phyloP scores from a whole-genome alignment of 2,329 filamentous ascomycete genomes.

The Hypoxylon sp. region DNA sequence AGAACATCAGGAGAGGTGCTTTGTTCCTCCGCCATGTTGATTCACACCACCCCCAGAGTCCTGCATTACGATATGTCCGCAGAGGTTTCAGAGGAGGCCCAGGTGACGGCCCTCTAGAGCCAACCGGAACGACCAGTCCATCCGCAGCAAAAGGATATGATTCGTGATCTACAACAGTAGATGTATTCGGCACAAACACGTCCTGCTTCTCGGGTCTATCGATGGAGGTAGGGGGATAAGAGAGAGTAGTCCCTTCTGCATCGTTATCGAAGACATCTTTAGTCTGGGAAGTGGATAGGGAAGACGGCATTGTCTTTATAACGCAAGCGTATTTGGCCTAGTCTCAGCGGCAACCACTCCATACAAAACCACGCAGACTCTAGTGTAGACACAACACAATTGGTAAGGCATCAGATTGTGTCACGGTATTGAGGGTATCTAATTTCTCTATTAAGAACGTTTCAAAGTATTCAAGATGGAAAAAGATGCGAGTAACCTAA shows the following conservation, averaged over 20 bases:
- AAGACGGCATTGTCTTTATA: slow-evolving; percentile 28
- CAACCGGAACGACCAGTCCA: slow-evolving; percentile 46
- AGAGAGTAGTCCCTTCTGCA: slow-evolving; percentile 10
- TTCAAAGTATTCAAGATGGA: slow-evolving; percentile 1
- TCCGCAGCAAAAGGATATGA: slow-evolving; percentile 55
- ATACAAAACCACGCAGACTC: slow-evolving; percentile 19
- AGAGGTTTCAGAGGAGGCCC: slow-evolving; percentile 22
- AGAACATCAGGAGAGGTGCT: slow-evolving; percentile 78
- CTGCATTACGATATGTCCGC: background rate
- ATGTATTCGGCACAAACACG: slow-evolving; percentile 26
- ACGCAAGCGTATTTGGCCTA: background rate
- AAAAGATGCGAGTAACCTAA: slow-evolving; percentile 11
- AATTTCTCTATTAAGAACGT: slow-evolving; percentile 9
- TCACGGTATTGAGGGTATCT: slow-evolving; percentile 11
- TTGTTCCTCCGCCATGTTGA: slow-evolving; percentile 68
- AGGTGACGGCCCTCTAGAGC: slow-evolving; percentile 23
- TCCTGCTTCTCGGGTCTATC: slow-evolving; percentile 28
- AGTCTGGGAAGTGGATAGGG: slow-evolving; percentile 13
- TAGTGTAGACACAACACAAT: slow-evolving; percentile 12
- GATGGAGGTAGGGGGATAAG: slow-evolving; percentile 17
- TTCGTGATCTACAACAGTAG: slow-evolving; percentile 30
- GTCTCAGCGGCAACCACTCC: slow-evolving; percentile 4
- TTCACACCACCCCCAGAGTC: slow-evolving; percentile 29
- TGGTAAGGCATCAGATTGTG: slow-evolving; percentile 6
- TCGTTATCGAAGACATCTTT: slow-evolving; percentile 18